These are phyloP conservation scores for Cladorrhinum sp. DNA, from an alignment of 2,329 filamentous ascomycete species.

Conservation along the genomic window DNA sequence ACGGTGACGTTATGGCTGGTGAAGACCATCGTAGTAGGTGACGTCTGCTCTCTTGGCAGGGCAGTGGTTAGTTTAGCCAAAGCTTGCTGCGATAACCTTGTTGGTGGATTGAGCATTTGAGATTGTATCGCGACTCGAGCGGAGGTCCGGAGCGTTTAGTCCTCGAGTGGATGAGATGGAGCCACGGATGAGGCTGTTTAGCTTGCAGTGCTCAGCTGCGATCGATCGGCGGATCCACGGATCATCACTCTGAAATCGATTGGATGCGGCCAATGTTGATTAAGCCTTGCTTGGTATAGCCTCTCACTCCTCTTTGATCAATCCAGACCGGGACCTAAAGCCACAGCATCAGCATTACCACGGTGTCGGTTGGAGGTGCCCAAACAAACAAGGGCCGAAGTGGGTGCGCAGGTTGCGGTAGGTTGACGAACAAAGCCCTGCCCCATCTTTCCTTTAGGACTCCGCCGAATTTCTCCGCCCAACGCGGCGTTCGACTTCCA, in stretches of 20 bases:
- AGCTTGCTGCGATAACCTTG: background rate
- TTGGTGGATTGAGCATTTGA: background rate
- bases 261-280: background rate
- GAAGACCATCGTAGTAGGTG: background rate
- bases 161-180: background rate
- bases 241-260: background rate
- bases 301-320: background rate
- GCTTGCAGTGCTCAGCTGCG: background rate
- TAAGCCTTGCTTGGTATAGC: background rate
- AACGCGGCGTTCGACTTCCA: background rate
- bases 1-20: background rate
- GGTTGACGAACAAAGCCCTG: background rate
- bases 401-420: background rate
- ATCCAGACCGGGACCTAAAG: background rate
- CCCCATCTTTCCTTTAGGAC: background rate
- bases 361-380: background rate
- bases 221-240: conserved; percentile 1
- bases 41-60: background rate
- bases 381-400: background rate
- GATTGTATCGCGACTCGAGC: background rate
- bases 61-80: background rate
- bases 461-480: background rate
- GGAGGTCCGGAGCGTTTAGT: conserved; percentile 1
- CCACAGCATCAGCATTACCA: conserved; percentile 1
- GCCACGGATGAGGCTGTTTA: background rate